Base-by-base conservation (phyloP, 192 early-diverging fungal species). In the Entomortierella lignicola region DNA sequence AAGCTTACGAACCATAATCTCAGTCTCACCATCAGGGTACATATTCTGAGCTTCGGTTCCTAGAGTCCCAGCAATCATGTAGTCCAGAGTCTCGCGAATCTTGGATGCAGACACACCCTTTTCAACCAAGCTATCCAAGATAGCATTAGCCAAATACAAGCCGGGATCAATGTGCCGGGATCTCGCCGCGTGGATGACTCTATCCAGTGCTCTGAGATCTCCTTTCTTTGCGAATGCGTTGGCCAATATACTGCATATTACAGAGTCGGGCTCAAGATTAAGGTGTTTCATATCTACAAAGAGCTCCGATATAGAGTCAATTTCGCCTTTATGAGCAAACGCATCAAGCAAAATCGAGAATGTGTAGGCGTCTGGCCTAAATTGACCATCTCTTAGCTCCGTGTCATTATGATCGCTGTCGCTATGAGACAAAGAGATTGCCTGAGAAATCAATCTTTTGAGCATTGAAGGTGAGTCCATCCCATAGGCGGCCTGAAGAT, bases 301-400 rank as follows among this genome's bases (percentile, higher is more conserved):
- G 0, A 79, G 42, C 21, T 70, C 75, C 4, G 75, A 66, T 15
- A 79, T 79, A 3, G 75, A 42, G 32, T 70, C 75, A 15, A 79
- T 79, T 51, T 70, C 75, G 4, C 75, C 75, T 23, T 67, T 61
- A 10, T 39, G 30, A 3, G 75, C 75, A 61, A 70, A 70, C 11
- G 68, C 75, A 17, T 57, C 57, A 4, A 79, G 51, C n/a, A 79
- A 52, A 30, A 79, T 79, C 20, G 75, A 63, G 30, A 70, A 79
- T 6, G 75, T 79, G 29, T 55, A 60, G 0, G 67, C 56, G 65
- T 79, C 67, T 0, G 75, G 75, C 2, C 50, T 52, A 50, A 79
- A 79, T 12, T 41, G 42, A 1, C 70, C 60, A 18, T 50, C 55
- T 4, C 15, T 15, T 18, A 23, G 25, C 4, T 2, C 39, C 6